Evolutionary conservation across 108 stramenopile genomes (phyloP).

Genomic region (Parmales sp.): DNA sequence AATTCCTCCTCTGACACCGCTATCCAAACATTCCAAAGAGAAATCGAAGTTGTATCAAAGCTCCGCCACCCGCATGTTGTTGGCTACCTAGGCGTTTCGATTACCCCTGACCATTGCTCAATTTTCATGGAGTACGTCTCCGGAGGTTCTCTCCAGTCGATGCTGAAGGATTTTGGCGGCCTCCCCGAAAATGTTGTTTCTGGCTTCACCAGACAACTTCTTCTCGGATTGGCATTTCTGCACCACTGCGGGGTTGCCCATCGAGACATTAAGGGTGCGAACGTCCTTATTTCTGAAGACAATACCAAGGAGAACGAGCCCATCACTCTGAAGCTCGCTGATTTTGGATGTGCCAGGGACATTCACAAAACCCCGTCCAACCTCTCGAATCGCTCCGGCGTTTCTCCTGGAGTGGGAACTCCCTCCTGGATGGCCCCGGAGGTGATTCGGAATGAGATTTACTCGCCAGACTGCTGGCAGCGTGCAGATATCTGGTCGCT

Average conservation of each 20-base stretch:
- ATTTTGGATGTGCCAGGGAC: constrained; percentile 11
- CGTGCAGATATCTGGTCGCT: constrained; percentile 28
- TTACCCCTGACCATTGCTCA: background rate
- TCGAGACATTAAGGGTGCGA: constrained; percentile 52
- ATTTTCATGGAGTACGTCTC: constrained; percentile 43
- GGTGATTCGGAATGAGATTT: constrained; percentile 29
- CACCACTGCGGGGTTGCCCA: constrained; percentile 43
- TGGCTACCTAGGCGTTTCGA: constrained; percentile 32
- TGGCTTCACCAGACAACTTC: constrained; percentile 32
- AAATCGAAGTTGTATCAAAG: constrained; percentile 27
- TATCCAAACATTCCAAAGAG: constrained; percentile 4
- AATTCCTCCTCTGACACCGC: constrained; percentile 23
- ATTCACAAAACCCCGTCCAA: background rate
- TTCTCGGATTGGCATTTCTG: constrained; percentile 33
- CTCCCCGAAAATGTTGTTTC: constrained; percentile 21
- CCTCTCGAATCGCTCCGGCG: background rate
- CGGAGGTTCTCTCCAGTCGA: constrained; percentile 20
- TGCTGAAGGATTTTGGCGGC: constrained; percentile 25
- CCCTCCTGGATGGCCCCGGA: constrained; percentile 59
- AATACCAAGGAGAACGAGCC: background rate
- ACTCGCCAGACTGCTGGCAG: background rate
- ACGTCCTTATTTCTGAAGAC: constrained; percentile 43
- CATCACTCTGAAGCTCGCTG: constrained; percentile 10
- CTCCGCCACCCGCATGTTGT: constrained; percentile 42
- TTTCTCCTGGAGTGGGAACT: constrained; percentile 19